Base-by-base conservation (phyloP, 1,284 basidiomycete species). In the Blastosporella zonata region DNA sequence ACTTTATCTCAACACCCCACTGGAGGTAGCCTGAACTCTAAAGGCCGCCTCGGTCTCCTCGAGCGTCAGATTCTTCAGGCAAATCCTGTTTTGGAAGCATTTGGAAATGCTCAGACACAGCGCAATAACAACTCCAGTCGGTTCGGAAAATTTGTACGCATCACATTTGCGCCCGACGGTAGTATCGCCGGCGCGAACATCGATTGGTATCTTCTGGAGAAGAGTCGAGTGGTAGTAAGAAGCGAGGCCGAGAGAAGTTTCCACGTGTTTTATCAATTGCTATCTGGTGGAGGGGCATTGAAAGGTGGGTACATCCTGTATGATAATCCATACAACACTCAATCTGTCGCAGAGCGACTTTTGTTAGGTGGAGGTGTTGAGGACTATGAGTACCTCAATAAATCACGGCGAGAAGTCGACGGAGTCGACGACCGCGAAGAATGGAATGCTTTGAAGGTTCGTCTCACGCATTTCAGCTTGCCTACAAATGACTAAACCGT, bases 71-170 rank as follows among this genome's bases (percentile, higher is more conserved):
- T 99, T 54, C 77, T 99, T 17, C 95, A 98, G 67, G 96, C 96
- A 17, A 99, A 99, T 62, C 97, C 97, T 0, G 94, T 99, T 50
- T 75, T 99, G 3, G 97, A 99, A 68, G 91, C 97, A 2, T 99
- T 99, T 60, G 97, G 97, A 20, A 99, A 99, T 65, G 97, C 97
- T 3, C 97, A 99, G 67, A 99, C 97, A 0, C 92, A 98, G 68
- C 77, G 96, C 41, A 99, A 99, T 66, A 98, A 99, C 71, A 99
- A 99, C 64, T 99, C 97, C 6, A 95, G 91, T 79, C 90, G 97
- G 38, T 99, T 98, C 67, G 92, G 94, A 21, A 99, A 99, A 71
- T 99, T 99, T 67, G 92, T 99, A 31, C 80, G 94, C 40, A 99
- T 99, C 58, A 92, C 90, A 62, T 99, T 99, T 67, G 86, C 92